Evolutionary conservation across 306 rosid species (phyloP).

Genomic region (Carpinus fangiana): DNA sequence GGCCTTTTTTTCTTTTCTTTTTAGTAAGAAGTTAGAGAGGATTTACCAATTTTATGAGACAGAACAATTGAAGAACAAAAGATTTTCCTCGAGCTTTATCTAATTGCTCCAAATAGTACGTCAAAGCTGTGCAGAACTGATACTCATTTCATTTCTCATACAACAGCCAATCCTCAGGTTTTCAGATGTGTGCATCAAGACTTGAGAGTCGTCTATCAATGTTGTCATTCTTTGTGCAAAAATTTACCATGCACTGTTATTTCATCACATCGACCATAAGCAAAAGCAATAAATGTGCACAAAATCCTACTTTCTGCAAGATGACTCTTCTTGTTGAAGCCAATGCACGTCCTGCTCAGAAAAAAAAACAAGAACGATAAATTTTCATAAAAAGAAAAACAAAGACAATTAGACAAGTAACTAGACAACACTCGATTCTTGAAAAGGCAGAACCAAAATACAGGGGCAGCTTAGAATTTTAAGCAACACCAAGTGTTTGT

Average conservation of each 20-base stretch:
- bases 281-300: not conserved
- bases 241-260: not conserved
- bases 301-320: constrained; percentile 15
- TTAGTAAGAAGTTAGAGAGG: not conserved
- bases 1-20: not conserved
- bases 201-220: not conserved
- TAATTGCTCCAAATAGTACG: not conserved
- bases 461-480: not conserved
- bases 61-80: not conserved
- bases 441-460: not conserved
- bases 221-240: not conserved
- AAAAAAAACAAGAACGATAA: not conserved
- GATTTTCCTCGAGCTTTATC: not conserved
- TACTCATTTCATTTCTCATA: not conserved
- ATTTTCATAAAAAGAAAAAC: not conserved
- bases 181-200: not conserved
- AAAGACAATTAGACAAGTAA: not conserved
- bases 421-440: not conserved
- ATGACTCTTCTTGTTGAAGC: constrained; percentile 33
- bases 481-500: not conserved
- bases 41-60: not conserved
- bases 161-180: not conserved
- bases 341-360: constrained; percentile 40
- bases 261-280: not conserved
- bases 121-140: not conserved